phyloP scores from a whole-genome alignment of 495 filamentous ascomycete species.

The Aspergillus biplanus region DNA sequence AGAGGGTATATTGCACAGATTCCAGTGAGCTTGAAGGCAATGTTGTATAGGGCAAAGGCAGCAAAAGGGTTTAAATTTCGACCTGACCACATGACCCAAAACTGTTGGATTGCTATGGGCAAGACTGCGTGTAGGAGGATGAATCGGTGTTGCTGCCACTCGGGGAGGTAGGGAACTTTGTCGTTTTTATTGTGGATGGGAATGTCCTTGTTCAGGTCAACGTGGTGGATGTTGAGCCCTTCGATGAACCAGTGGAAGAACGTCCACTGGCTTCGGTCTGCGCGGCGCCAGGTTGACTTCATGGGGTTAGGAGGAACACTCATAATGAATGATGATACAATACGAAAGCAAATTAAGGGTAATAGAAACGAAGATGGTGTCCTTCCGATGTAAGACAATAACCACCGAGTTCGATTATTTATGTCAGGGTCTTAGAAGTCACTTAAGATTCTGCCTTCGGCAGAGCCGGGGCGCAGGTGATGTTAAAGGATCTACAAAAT shows the following conservation, averaged over 20 bases:
- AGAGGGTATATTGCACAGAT: constrained; percentile 37
- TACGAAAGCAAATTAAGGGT: too few relatives aligned
- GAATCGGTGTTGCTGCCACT: constrained; percentile 36
- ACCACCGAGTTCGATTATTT: too few relatives aligned
- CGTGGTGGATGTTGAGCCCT: constrained; percentile 31
- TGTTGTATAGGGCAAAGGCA: constrained; percentile 32
- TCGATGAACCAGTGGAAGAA: constrained; percentile 36
- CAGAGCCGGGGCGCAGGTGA: too few relatives aligned
- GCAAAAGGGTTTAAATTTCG: constrained; percentile 26
- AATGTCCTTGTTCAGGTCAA: constrained; percentile 28
- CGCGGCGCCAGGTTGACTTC: constrained; percentile 41
- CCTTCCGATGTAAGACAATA: too few relatives aligned
- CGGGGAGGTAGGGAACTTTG: constrained; percentile 36
- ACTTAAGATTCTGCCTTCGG: too few relatives aligned
- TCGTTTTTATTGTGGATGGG: constrained; percentile 37
- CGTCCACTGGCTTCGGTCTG: constrained; percentile 32
- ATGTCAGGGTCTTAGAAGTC: too few relatives aligned
- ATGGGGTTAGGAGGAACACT: constrained; percentile 26
- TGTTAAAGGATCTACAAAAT: too few relatives aligned
- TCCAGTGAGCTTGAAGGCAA: constrained; percentile 37
- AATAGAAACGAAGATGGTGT: too few relatives aligned
- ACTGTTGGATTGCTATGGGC: constrained; percentile 33
- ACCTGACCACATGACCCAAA: constrained; percentile 31
- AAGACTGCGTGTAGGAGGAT: constrained; percentile 33
- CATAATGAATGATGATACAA: too few relatives aligned